These are phyloP conservation scores for Corymbia calophylla DNA, from an alignment of 441 rosid species.

Conservation along the genomic window DNA sequence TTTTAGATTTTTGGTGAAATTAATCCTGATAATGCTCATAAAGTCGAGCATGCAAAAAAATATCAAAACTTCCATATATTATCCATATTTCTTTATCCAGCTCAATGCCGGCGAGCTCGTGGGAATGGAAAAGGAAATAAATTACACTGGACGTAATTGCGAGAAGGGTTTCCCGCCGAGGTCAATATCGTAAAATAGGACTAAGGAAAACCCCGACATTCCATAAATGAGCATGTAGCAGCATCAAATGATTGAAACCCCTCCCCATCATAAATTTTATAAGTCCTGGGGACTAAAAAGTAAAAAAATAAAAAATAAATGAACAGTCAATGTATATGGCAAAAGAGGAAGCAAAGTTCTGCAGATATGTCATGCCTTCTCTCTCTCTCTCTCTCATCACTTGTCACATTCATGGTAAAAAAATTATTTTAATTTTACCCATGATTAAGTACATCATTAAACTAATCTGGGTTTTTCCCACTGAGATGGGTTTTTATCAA, in stretches of 20 bases:
- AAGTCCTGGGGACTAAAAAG: neutral
- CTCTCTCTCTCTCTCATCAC: neutral
- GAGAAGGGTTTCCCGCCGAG: neutral
- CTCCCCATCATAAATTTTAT: neutral
- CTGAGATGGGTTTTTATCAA: neutral
- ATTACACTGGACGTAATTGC: neutral
- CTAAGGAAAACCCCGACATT: neutral
- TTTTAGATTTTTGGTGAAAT: no score
- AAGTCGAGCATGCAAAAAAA: accelerated
- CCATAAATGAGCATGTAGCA: neutral
- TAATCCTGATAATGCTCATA: no score
- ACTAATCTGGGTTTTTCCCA: neutral
- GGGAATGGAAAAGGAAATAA: neutral
- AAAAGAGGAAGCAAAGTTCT: neutral
- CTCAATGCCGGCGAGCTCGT: neutral
- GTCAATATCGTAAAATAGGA: neutral
- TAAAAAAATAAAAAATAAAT: neutral
- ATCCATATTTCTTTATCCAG: neutral
- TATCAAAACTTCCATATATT: accelerated
- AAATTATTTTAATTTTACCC: neutral
- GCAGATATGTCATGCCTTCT: neutral
- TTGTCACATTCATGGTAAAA: neutral
- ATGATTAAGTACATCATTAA: neutral
- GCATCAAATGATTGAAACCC: neutral
- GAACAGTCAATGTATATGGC: neutral